These are phyloP conservation scores for Paramarasmius palmivorus DNA, from an alignment of 1,284 basidiomycete species.

Conservation along the genomic window DNA sequence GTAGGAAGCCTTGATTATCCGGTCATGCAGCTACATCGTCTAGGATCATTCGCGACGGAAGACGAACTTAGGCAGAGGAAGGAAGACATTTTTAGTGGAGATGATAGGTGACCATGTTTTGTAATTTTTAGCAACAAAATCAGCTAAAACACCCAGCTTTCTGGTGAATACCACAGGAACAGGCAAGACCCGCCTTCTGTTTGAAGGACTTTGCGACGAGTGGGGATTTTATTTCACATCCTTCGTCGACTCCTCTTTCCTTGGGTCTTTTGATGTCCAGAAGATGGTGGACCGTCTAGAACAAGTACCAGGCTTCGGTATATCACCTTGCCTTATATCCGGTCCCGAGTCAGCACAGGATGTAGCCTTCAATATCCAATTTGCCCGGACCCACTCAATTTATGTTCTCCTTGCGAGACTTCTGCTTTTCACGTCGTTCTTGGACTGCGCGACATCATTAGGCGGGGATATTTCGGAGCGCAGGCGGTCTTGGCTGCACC, in stretches of 20 bases:
- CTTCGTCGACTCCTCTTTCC: not conserved
- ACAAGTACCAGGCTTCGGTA: not conserved
- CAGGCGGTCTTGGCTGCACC: too few species aligned
- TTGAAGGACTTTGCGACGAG: slow-evolving; percentile 2
- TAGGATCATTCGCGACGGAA: not conserved
- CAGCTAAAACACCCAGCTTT: not conserved
- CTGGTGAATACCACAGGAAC: slow-evolving; percentile 5
- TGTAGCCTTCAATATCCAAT: too few species aligned
- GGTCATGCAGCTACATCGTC: not conserved
- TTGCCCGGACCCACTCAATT: not conserved
- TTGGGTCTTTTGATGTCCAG: not conserved
- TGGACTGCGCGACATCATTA: too few species aligned
- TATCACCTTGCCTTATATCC: not conserved
- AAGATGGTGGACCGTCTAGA: not conserved
- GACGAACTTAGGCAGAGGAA: not conserved
- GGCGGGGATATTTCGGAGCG: too few species aligned
- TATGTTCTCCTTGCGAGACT: too few species aligned
- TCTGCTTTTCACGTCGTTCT: too few species aligned
- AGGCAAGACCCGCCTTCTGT: slow-evolving; percentile 3
- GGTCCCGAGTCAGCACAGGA: not conserved
- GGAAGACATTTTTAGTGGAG: not conserved
- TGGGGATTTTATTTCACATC: slow-evolving; percentile 9
- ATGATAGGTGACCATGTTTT: not conserved
- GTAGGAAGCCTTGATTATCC: not conserved
- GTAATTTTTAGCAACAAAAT: too few species aligned